phyloP scores from a whole-genome alignment of 2,329 filamentous ascomycete genomes.

The Pyrenochaeta sp. region DNA sequence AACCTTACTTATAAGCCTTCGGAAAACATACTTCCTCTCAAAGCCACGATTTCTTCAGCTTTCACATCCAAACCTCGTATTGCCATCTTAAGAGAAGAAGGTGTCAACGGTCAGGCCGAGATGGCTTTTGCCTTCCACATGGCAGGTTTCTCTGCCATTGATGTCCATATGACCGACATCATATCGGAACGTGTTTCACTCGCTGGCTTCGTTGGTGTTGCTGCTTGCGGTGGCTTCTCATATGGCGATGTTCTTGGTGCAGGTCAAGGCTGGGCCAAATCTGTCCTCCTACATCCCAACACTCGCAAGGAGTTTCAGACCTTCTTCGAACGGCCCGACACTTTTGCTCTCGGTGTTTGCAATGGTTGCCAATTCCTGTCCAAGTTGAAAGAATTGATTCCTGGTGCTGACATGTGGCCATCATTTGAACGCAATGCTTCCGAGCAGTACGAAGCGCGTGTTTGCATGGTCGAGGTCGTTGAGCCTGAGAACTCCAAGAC shows the following conservation, averaged over 20 bases:
- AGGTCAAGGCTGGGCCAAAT: conserved; percentile 96
- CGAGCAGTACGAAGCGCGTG: conserved; percentile 89
- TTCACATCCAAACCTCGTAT: conserved; percentile 76
- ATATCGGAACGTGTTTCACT: conserved; percentile 82
- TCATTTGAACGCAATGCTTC: conserved; percentile 84
- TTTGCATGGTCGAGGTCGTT: conserved; percentile 82
- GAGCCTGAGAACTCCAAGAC: conserved; percentile 58
- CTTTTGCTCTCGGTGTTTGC: conserved; percentile 92
- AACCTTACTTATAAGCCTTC: conserved; percentile 80
- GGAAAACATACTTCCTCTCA: conserved; percentile 76
- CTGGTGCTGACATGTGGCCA: conserved; percentile 82
- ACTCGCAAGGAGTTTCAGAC: conserved; percentile 78
- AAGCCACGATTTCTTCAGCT: conserved; percentile 66
- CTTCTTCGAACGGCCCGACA: conserved; percentile 89
- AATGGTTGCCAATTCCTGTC: conserved; percentile 97
- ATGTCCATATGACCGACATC: conserved; percentile 95
- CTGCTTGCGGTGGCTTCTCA: conserved; percentile 96
- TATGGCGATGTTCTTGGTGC: conserved; percentile 92
- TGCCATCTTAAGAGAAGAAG: conserved; percentile 92
- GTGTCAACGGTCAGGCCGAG: conserved; percentile 94
- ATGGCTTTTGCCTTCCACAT: conserved; percentile 96
- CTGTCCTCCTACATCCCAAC: conserved; percentile 81
- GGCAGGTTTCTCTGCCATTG: conserved; percentile 89
- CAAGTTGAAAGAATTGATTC: conserved; percentile 81
- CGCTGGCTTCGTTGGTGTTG: conserved; percentile 82